Conservation (phyloP, 306 rosid species). For the Ochetophila trinervis region DNA sequence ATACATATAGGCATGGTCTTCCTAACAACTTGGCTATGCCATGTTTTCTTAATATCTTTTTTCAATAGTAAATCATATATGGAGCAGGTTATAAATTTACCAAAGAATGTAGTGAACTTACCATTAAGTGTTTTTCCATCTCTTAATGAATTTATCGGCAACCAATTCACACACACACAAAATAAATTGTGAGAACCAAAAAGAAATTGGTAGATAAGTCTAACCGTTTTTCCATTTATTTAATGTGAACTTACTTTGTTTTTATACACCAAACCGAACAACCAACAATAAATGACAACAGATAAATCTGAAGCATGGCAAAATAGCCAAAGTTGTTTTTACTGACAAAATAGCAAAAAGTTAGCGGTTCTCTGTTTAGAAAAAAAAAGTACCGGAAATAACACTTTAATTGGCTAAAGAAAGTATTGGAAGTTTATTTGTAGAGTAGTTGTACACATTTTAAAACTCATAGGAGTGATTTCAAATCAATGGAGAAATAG, state of each 20-base stretch:
- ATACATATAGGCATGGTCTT: background rate
- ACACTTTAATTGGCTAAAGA: too few relatives aligned
- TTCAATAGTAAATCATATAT: background rate
- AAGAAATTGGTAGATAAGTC: too few relatives aligned
- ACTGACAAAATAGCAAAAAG: too few relatives aligned
- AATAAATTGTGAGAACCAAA: background rate
- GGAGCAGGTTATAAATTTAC: background rate
- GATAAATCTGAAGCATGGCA: constrained; percentile 5
- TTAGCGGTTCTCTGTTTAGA: too few relatives aligned
- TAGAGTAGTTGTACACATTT: too few relatives aligned
- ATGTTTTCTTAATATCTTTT: background rate
- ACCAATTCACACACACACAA: constrained; percentile 47
- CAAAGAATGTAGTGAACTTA: constrained; percentile 26
- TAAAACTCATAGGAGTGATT: too few relatives aligned
- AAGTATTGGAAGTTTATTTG: too few relatives aligned
- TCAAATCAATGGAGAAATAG: too few relatives aligned
- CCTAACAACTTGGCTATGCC: background rate
- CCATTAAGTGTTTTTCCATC: constrained; percentile 67
- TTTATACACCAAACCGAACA: background rate
- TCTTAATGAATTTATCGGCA: constrained; percentile 69
- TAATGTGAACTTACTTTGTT: background rate
- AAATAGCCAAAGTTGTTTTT: too few relatives aligned
- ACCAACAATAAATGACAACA: background rate
- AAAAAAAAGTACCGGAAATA: too few relatives aligned
- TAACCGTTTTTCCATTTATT: background rate